Conservation (phyloP, 129 eudicot species). For the Ambrosia trifida region DNA sequence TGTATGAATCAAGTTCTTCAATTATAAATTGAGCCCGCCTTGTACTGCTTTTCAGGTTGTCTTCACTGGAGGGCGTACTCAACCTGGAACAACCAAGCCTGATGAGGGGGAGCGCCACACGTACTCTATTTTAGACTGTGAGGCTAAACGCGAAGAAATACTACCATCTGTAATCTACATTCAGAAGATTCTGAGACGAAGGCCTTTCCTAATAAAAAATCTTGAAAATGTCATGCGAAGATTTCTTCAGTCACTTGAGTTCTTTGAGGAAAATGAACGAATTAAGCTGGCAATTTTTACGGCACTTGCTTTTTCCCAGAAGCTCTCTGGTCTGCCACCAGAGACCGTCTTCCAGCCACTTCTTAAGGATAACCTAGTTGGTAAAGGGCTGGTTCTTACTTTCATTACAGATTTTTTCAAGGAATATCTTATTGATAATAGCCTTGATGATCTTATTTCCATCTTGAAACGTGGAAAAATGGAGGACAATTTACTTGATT, state of each 20-base stretch:
- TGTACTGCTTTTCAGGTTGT: conserved; percentile 56
- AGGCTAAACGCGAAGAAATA: conserved; percentile 80
- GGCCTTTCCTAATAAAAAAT: conserved; percentile 90
- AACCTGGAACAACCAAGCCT: conserved; percentile 93
- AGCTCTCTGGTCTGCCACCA: conserved; percentile 91
- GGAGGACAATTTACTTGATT: conserved; percentile 88
- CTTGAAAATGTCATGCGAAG: conserved; percentile 97
- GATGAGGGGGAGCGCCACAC: conserved; percentile 98
- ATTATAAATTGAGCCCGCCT: not conserved
- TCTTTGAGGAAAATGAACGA: conserved; percentile 88
- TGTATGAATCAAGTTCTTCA: not conserved
- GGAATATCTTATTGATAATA: conserved; percentile 95
- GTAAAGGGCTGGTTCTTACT: conserved; percentile 88
- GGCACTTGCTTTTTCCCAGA: conserved; percentile 98
- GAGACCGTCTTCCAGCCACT: conserved; percentile 98
- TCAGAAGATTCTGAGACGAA: conserved; percentile 87
- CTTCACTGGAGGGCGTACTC: conserved; percentile 94
- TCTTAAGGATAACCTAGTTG: conserved; percentile 96
- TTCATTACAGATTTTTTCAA: conserved; percentile 91
- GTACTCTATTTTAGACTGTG: conserved; percentile 75
- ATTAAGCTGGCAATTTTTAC: conserved; percentile 92
- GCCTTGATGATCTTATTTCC: conserved; percentile 91
- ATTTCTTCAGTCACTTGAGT: conserved; percentile 93
- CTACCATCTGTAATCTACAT: conserved; percentile 86
- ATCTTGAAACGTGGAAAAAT: conserved; percentile 89